These are phyloP conservation scores for Penicillium griseofulvum DNA, from an alignment of 2,329 filamentous ascomycete species.

Conservation along the genomic window DNA sequence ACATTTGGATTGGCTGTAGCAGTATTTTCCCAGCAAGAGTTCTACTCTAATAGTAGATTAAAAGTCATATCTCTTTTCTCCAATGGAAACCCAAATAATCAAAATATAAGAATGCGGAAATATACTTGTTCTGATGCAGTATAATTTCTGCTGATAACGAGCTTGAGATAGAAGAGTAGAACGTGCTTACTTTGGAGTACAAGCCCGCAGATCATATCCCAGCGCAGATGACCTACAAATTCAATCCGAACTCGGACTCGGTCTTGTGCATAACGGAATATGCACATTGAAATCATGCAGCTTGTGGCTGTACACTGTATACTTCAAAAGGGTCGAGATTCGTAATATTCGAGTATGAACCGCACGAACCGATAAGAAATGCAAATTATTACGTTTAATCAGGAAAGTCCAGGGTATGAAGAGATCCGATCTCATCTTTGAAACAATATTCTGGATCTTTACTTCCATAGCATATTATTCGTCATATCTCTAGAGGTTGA, in stretches of 20 bases:
- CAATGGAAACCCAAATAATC: not conserved
- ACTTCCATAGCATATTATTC: slow-evolving; percentile 16
- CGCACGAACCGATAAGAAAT: not conserved
- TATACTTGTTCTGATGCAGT: not conserved
- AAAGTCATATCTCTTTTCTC: not conserved
- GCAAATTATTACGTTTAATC: not conserved
- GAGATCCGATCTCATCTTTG: not conserved
- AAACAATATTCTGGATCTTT: slow-evolving; percentile 6
- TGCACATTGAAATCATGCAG: slow-evolving; percentile 10
- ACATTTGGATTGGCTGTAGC: not conserved
- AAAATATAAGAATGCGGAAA: not conserved
- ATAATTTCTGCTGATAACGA: slow-evolving; percentile 1
- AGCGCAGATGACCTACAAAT: slow-evolving; percentile 24
- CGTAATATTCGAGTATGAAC: not conserved
- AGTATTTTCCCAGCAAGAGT: not conserved
- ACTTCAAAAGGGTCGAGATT: not conserved
- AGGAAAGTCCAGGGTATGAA: not conserved
- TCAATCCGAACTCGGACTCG: slow-evolving; percentile 3
- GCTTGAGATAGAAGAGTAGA: not conserved
- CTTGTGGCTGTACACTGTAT: not conserved
- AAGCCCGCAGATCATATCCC: slow-evolving; percentile 16
- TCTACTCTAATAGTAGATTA: not conserved
- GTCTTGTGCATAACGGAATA: slow-evolving; percentile 3
- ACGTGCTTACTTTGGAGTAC: slow-evolving; percentile 9
- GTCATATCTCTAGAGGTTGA: not conserved